A percentile compares a stretch with the other conserved stretches of the same genome.
phyloP scores from a whole-genome alignment of 2,329 filamentous ascomycete species.

The Mycosphaerelloides madeirae region DNA sequence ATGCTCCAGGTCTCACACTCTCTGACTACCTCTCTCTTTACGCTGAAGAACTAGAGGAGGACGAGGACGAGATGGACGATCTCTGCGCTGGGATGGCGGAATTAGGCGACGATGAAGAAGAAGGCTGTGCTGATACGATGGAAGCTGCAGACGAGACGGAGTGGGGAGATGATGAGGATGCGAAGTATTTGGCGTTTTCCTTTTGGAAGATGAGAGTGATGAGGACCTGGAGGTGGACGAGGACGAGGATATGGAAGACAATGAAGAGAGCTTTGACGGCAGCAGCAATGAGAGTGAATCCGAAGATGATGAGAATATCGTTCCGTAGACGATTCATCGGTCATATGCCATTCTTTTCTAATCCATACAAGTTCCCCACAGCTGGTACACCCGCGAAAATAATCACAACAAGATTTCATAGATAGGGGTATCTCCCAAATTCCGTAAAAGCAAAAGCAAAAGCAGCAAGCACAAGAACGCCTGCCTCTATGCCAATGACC shows the following conservation, averaged over 20 bases:
- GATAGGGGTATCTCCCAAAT: constrained; percentile 1
- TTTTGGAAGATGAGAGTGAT: background rate
- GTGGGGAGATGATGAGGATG: background rate
- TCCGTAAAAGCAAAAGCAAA: background rate
- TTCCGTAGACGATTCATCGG: no score
- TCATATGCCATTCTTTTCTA: no score
- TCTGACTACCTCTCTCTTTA: no score
- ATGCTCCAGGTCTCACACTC: no score
- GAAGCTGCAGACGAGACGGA: background rate
- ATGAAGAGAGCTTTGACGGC: no score
- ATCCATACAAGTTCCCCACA: background rate
- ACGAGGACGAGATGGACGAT: background rate
- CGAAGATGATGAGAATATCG: background rate
- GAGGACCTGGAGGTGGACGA: background rate
- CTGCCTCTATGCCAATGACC: background rate
- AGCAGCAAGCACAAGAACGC: background rate
- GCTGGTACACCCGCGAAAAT: background rate
- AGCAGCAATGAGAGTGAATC: background rate
- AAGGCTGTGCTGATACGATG: background rate
- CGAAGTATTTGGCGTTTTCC: background rate
- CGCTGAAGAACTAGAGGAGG: background rate
- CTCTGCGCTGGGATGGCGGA: background rate
- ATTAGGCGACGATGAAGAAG: background rate
- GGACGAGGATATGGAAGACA: background rate
- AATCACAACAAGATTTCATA: background rate